phyloP scores from a whole-genome alignment of 805 yeast species.

The Lipomyces kockii region DNA sequence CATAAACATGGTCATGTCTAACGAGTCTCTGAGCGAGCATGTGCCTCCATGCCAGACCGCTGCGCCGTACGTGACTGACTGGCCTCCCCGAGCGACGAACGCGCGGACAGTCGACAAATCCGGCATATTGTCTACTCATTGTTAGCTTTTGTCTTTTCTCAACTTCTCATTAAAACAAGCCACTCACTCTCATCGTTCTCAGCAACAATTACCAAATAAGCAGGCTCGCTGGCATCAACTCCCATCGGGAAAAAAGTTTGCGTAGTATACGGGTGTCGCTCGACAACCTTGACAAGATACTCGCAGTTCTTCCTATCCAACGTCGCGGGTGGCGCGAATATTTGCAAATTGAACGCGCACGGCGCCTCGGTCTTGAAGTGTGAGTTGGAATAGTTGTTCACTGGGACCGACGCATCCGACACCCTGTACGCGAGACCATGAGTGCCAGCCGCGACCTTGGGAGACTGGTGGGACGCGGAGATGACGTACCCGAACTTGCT shows the following conservation, averaged over 20 bases:
- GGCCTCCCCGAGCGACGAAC: constrained; percentile 77
- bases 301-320: constrained; percentile 43
- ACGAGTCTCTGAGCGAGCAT: constrained; percentile 16
- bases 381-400: constrained; percentile 55
- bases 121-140: constrained; percentile 55
- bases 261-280: constrained; percentile 86
- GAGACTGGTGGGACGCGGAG: constrained; percentile 74
- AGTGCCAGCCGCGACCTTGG: constrained; percentile 63
- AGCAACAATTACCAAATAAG: constrained; percentile 84
- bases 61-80: constrained; percentile 67
- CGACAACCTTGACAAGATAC: constrained; percentile 70
- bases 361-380: constrained; percentile 55
- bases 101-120: constrained; percentile 64
- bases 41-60: constrained; percentile 33
- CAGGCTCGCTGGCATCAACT: constrained; percentile 51
- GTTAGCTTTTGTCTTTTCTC: constrained; percentile 42
- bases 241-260: constrained; percentile 96
- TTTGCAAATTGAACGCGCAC: constrained; percentile 80
- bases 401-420: constrained; percentile 69
- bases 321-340: constrained; percentile 73
- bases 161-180: constrained; percentile 45
- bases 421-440: constrained; percentile 87
- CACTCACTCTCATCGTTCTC: constrained; percentile 47
- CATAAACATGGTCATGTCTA: constrained; percentile 32
- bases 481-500: constrained; percentile 75